These are phyloP conservation scores for Collybia sordida DNA, from an alignment of 768 basidiomycete species.

Conservation along the genomic window DNA sequence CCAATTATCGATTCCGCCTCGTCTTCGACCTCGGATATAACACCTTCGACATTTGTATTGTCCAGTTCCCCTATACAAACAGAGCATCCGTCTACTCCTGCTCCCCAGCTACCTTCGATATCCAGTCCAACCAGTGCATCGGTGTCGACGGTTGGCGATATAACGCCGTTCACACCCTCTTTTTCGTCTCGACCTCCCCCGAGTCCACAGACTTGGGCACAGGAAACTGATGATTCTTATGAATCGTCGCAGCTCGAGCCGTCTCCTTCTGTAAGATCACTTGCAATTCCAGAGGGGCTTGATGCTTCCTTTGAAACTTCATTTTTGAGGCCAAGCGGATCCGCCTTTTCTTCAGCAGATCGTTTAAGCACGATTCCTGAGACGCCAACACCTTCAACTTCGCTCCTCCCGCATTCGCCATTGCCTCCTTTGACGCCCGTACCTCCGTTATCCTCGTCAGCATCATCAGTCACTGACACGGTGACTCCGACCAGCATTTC, in stretches of 20 bases:
- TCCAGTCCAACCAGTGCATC: slow-evolving; percentile 21
- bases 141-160: slow-evolving; percentile 36
- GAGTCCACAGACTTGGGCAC: slow-evolving; percentile 51
- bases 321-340: slow-evolving; percentile 62
- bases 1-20: slow-evolving; percentile 9
- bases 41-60: slow-evolving; percentile 16
- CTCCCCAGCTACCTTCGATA: slow-evolving; percentile 14
- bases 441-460: slow-evolving; percentile 33
- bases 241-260: slow-evolving; percentile 76
- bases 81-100: slow-evolving; percentile 18
- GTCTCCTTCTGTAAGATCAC: slow-evolving; percentile 59
- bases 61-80: slow-evolving; percentile 20
- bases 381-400: slow-evolving; percentile 29
- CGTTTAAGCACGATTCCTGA: slow-evolving; percentile 46
- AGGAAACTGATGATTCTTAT: slow-evolving; percentile 67
- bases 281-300: slow-evolving; percentile 55
- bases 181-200: slow-evolving; percentile 34
- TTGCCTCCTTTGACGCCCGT: slow-evolving; percentile 38
- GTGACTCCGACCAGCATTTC: slow-evolving; percentile 33
- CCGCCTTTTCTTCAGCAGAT: slow-evolving; percentile 41
- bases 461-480: slow-evolving; percentile 26
- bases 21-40: slow-evolving; percentile 15
- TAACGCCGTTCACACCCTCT: slow-evolving; percentile 41
- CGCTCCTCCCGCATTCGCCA: slow-evolving; percentile 26
- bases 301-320: slow-evolving; percentile 78